A percentile compares a stretch with the other conserved stretches of the same genome.
Conservation (phyloP, 805 yeast genomes). For the Starmerella riodocensis region DNA sequence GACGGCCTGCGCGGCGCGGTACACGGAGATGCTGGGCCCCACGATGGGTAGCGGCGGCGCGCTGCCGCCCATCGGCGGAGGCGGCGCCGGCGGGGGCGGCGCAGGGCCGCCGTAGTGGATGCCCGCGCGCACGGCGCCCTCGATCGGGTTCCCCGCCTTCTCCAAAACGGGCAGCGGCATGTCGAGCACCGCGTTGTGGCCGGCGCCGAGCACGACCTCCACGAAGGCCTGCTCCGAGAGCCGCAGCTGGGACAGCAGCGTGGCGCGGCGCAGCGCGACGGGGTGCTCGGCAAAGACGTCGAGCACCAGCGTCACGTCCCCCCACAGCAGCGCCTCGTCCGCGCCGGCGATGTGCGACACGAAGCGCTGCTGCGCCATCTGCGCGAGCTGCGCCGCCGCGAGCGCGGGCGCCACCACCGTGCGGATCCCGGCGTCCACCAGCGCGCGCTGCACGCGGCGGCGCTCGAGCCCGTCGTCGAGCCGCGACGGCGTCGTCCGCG, state of each 20-base stretch:
- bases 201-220: conserved; percentile 66
- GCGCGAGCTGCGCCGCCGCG: conserved; percentile 68
- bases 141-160: conserved; percentile 2
- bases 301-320: conserved; percentile 57
- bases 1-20: conserved; percentile 17
- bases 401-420: conserved; percentile 72
- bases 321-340: conserved; percentile 55
- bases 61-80: neutral
- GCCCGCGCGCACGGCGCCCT: conserved; percentile 5
- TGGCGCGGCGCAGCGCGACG: conserved; percentile 46
- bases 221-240: conserved; percentile 53
- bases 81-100: conserved; percentile 7
- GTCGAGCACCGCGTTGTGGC: conserved; percentile 26
- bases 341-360: conserved; percentile 77
- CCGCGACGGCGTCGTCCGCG: conserved; percentile 10
- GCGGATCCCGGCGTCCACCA: conserved; percentile 44
- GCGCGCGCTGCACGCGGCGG: conserved; percentile 36
- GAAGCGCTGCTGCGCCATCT: conserved; percentile 39
- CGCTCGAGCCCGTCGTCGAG: conserved; percentile 14
- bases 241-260: conserved; percentile 46
- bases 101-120: conserved; percentile 12
- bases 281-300: conserved; percentile 52
- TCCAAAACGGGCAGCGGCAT: conserved; percentile 8
- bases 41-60: neutral
- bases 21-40: conserved; percentile 14